Evolutionary conservation across 148 eudicot species (phyloP).

Genomic region (Amaranthus palmeri): DNA sequence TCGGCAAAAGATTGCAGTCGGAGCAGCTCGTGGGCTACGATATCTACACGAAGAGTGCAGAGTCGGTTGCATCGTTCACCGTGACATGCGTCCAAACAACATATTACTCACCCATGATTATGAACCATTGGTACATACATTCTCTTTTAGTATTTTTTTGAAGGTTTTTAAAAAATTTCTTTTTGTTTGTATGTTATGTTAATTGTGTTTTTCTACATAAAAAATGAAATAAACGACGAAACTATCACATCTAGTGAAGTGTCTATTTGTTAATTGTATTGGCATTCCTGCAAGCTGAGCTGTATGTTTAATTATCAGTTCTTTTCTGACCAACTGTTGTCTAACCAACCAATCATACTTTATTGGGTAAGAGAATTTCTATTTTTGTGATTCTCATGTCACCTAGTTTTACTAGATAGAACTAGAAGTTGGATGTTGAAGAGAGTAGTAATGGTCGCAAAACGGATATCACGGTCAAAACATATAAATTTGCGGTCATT

Average conservation of each 20-base stretch:
- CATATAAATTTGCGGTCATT: no score
- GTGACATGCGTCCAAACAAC: constrained; percentile 80
- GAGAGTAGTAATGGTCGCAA: no score
- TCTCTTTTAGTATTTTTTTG: not conserved
- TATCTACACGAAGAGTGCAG: constrained; percentile 79
- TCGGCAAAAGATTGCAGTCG: constrained; percentile 59
- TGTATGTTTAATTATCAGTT: not conserved
- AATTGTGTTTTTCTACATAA: no score
- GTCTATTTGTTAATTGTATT: not conserved
- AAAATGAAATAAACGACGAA: not conserved
- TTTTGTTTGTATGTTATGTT: no score
- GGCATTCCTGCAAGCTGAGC: not conserved
- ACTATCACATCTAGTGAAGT: not conserved
- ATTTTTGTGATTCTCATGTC: not conserved
- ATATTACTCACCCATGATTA: constrained; percentile 74
- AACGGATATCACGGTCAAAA: no score
- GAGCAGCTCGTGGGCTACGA: constrained; percentile 67
- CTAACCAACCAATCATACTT: not conserved
- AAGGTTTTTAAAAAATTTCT: not conserved
- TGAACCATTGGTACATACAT: constrained; percentile 58
- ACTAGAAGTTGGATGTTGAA: not conserved
- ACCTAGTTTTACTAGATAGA: not conserved
- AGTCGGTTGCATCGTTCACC: constrained; percentile 76
- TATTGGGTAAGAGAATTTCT: not conserved
- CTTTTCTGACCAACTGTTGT: not conserved